Base-by-base conservation (phyloP, 805 yeast species). In the Candida alai region DNA sequence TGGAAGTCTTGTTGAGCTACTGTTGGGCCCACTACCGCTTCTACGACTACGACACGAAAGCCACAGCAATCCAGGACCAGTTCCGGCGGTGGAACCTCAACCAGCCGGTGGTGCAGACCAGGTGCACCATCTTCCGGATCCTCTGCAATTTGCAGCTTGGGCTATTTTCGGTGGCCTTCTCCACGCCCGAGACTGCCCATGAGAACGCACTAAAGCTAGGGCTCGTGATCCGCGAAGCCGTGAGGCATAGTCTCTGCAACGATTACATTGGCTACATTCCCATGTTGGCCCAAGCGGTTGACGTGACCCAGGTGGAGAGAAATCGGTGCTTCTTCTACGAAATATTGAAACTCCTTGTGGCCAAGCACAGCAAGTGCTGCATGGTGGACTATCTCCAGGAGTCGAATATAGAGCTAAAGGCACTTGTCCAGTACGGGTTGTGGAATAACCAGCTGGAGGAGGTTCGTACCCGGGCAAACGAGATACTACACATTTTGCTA, bases 21-120 rank as follows among this genome's bases (percentile, higher is more conserved):
- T 67, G 73, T 35, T 66, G 69, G 51, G 52, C 61, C 7, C 73
- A 71, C 39, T 73, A 74, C 74, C 47, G 48, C 15, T 67, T 52
- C 37, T 15, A 17, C 17, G 24, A 30, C 6, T 31, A 12, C 14
- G 34, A 30, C 17, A 23, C 4, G 6, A 29, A 29, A n/a, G 14
- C 14, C 5, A 5, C 20, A 1, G 38, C 39, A 7, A 34, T 60
- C 6, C 17, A 37, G 14, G 18, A n/a, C 13, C 45, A 42, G 26
- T 64, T 64, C 33, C 29, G 41, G 9, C 41, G 38, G 3, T 69
- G 73, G 71, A 48, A 52, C 5, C 32, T 58, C 9, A 32, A 37
- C 5, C 52, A 58, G 6, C 69, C 68, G 5, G 35, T 46, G 4
- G 43, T 62, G 4, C 62, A 55, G 30, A 46, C 52, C 3, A 53